Evolutionary conservation across 192 early-diverging fungal species (phyloP).

Genomic region (Entomortierella chlamydospora): DNA sequence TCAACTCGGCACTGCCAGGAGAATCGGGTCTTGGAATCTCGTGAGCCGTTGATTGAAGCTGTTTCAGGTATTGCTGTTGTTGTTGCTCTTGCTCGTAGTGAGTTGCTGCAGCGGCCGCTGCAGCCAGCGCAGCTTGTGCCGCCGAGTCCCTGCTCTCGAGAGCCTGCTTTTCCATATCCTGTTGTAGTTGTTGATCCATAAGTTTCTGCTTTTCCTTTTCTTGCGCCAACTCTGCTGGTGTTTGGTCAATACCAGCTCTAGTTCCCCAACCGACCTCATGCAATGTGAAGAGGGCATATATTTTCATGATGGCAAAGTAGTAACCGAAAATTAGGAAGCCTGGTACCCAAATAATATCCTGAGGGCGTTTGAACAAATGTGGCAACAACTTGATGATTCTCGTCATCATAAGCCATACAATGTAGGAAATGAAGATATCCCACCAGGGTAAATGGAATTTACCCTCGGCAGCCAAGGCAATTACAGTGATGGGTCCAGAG

Average conservation of each 20-base stretch:
- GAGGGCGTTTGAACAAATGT: conserved; percentile 73
- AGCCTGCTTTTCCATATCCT: conserved; percentile 27
- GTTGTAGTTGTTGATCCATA: conserved; percentile 16
- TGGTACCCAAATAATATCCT: conserved; percentile 72
- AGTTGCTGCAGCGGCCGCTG: conserved; percentile 36
- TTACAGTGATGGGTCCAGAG: conserved; percentile 73
- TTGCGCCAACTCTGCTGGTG: conserved; percentile 50
- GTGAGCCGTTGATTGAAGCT: background rate
- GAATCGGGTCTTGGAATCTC: conserved; percentile 30
- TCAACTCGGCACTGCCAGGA: conserved; percentile 41
- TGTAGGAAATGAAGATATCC: conserved; percentile 70
- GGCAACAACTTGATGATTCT: conserved; percentile 74
- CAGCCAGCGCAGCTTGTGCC: conserved; percentile 29
- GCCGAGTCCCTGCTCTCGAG: conserved; percentile 11
- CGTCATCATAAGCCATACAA: conserved; percentile 73
- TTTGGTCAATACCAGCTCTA: conserved; percentile 63
- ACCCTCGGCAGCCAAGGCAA: conserved; percentile 59
- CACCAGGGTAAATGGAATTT: conserved; percentile 65
- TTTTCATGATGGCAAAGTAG: conserved; percentile 77
- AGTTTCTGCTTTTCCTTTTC: conserved; percentile 53
- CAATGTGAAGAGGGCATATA: conserved; percentile 78
- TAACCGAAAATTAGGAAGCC: conserved; percentile 76
- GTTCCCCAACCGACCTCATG: conserved; percentile 81
- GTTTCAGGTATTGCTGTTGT: conserved; percentile 3
- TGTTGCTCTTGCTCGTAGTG: conserved; percentile 33